Base-by-base conservation (phyloP, 306 rosid genomes). In the Astragalus glycyphyllos region DNA sequence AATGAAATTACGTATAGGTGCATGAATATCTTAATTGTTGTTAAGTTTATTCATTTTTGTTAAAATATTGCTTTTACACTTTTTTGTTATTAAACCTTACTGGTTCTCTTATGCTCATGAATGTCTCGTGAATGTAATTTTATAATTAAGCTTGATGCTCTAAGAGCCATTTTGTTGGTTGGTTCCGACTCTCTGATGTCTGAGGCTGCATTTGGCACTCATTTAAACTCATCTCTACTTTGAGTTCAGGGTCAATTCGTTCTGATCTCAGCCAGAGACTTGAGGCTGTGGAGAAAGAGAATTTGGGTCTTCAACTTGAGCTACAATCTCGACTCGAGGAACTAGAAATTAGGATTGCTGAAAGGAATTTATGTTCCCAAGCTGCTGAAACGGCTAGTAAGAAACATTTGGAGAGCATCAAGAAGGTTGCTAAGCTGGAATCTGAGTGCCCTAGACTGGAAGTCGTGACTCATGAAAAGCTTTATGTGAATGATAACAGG, bases 1-100 rank as follows among this genome's bases (percentile, higher is more conserved):
- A 84, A 48, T 69, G 79, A 80, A 88, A 96, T 97, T 90, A 72
- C 68, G 51, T 66, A 34, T 40, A 46, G 67, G 58, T 77, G 58
- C 72, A 15, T 17, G 59, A 56, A 23, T 48, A 50, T 71, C 13
- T 46, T 42, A 50, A 67, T 67, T 61, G 61, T 40, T 54, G 20
- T 20, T 20, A 20, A 20, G 23, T 20, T 20, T 20, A 20, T 20
- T 20, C 23, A 53, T 8, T 35, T 44, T 62, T 17, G 42, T 53
- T 72, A 42, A 47, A 53, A 46, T 55, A 60, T 54, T 74, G n/a
- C 14, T 51, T 23, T 26, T 46, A 7, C 12, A 7, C 23, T 58
- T 60, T 37, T 53, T 40, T 20, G 23, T 20, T 20, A 20, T 20
- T 50, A 16, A 57, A 23, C 47, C 8, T n/a, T 16, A 29, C 26